Percentiles rank a stretch among this genome's conserved stretches.
Evolutionary conservation across 495 filamentous ascomycete genomes (phyloP).

Genomic region (Podospora conica): DNA sequence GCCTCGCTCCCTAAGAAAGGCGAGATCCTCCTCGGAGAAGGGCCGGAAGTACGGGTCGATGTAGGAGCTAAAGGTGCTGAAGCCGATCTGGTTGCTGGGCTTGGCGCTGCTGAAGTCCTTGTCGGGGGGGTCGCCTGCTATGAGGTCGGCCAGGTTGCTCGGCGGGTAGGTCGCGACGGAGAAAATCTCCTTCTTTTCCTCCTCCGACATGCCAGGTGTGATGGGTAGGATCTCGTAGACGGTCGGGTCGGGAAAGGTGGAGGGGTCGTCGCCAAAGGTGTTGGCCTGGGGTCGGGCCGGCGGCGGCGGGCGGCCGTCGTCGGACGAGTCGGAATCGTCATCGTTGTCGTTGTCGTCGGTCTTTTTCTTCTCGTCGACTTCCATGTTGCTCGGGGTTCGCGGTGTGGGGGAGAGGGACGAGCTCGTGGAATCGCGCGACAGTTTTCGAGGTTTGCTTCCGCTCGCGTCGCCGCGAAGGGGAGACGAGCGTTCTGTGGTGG

Average conservation of each 20-base stretch:
- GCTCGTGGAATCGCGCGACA: conserved; percentile 51
- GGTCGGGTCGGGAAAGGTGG: conserved; percentile 87
- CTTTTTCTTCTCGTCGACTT: conserved; percentile 46
- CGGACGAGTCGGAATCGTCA: conserved; percentile 57
- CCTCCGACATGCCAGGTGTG: conserved; percentile 65
- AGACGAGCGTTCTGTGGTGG: conserved; percentile 37
- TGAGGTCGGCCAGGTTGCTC: conserved; percentile 72
- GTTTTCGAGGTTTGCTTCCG: conserved; percentile 40
- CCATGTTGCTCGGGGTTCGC: conserved; percentile 44
- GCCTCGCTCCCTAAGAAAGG: conserved; percentile 83
- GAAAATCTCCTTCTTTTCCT: conserved; percentile 78
- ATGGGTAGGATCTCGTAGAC: conserved; percentile 85
- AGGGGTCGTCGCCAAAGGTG: conserved; percentile 85
- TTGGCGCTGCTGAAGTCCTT: conserved; percentile 94
- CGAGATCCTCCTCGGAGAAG: conserved; percentile 89
- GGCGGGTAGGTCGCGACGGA: conserved; percentile 77
- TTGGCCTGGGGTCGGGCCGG: conserved; percentile 66
- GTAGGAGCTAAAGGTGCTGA: conserved; percentile 79
- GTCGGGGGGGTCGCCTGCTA: conserved; percentile 83
- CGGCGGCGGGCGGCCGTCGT: conserved; percentile 72
- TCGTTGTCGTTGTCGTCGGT: conserved; percentile 42
- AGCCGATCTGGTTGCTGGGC: conserved; percentile 85
- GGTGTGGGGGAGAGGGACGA: conserved; percentile 58
- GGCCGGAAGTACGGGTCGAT: conserved; percentile 87
- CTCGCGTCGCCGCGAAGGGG: conserved; percentile 38